Conservation (phyloP, 1,139 yeast species). For the Hansenula lynferdii region DNA sequence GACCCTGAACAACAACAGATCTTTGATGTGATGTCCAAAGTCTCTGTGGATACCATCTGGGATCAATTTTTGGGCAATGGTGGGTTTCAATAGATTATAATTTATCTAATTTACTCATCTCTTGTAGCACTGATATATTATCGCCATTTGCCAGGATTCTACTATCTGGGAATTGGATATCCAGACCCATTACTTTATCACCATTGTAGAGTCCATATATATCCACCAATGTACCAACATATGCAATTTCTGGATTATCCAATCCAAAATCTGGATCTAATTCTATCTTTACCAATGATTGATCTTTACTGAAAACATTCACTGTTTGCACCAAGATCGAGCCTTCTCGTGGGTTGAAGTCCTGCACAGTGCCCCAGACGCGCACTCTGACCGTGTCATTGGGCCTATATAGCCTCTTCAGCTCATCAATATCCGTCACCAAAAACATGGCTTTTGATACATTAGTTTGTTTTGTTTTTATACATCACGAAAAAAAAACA, state of each 20-base stretch:
- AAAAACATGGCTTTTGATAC: slow-evolving; percentile 5
- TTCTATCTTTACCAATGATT: background rate
- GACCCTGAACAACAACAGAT: slow-evolving; percentile 21
- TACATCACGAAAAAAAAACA: background rate
- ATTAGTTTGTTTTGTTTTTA: background rate
- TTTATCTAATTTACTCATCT: slow-evolving; percentile 7
- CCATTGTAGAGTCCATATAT: slow-evolving; percentile 17
- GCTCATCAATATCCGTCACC: slow-evolving; percentile 11
- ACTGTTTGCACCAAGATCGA: slow-evolving; percentile 11
- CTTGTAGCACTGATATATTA: slow-evolving; percentile 4
- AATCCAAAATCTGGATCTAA: slow-evolving; percentile 1
- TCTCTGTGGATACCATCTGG: slow-evolving; percentile 21
- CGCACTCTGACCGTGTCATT: slow-evolving; percentile 21
- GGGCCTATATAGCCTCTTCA: slow-evolving; percentile 6
- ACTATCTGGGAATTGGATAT: slow-evolving; percentile 8
- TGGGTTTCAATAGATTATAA: slow-evolving; percentile 9
- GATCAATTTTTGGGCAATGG: slow-evolving; percentile 20
- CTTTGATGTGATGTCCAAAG: slow-evolving; percentile 22
- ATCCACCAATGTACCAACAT: slow-evolving; percentile 17
- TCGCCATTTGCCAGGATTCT: slow-evolving; percentile 1
- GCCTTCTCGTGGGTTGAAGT: slow-evolving; percentile 20
- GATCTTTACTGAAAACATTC: slow-evolving; percentile 7
- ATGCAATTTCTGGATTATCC: slow-evolving; percentile 13
- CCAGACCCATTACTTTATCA: slow-evolving; percentile 4
- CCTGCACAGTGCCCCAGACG: slow-evolving; percentile 24